Percentiles rank a stretch among this genome's conserved stretches.
These are phyloP conservation scores for Fusarium sp. DNA, from an alignment of 2,329 filamentous ascomycete genomes.

Conservation along the genomic window DNA sequence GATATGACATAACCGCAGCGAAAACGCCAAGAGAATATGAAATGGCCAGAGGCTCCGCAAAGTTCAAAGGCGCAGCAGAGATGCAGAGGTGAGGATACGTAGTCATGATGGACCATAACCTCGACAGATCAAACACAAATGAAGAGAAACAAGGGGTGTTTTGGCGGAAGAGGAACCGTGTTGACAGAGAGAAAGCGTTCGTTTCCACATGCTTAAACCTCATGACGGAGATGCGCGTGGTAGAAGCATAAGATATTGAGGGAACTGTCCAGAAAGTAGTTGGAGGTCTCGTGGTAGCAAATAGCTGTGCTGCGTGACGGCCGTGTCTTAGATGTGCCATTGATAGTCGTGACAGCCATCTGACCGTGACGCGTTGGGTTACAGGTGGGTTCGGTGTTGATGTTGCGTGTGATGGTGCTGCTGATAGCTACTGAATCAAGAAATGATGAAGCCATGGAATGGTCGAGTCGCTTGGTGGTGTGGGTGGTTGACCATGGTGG, in stretches of 20 bases:
- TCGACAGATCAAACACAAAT: conserved; percentile 18
- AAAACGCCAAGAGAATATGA: conserved; percentile 21
- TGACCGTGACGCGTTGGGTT: conserved; percentile 25
- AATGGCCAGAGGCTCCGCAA: conserved; percentile 34
- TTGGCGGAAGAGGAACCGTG: not conserved
- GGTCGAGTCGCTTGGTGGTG: conserved; percentile 32
- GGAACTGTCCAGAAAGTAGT: conserved; percentile 28
- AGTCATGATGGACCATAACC: conserved; percentile 30
- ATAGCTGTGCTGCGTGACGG: conserved; percentile 38
- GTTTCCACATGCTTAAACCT: conserved; percentile 29
- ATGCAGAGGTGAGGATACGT: conserved; percentile 26
- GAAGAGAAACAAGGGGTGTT: not conserved
- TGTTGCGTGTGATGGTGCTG: conserved; percentile 23
- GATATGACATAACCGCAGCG: conserved; percentile 44
- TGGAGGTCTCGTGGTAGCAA: conserved; percentile 40
- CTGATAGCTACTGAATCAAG: conserved; percentile 24
- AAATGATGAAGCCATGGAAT: conserved; percentile 34
- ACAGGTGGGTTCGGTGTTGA: conserved; percentile 27
- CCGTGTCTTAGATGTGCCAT: conserved; percentile 39
- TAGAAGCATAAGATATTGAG: conserved; percentile 27
- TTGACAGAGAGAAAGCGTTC: not conserved
- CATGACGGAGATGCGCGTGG: conserved; percentile 36
- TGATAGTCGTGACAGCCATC: conserved; percentile 29
- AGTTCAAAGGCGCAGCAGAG: conserved; percentile 33
- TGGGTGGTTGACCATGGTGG: conserved; percentile 29